Evolutionary conservation across 306 rosid genomes (phyloP), one percentile per base, ranked within the genome.

Genomic region (Leucaena leucocephala): DNA sequence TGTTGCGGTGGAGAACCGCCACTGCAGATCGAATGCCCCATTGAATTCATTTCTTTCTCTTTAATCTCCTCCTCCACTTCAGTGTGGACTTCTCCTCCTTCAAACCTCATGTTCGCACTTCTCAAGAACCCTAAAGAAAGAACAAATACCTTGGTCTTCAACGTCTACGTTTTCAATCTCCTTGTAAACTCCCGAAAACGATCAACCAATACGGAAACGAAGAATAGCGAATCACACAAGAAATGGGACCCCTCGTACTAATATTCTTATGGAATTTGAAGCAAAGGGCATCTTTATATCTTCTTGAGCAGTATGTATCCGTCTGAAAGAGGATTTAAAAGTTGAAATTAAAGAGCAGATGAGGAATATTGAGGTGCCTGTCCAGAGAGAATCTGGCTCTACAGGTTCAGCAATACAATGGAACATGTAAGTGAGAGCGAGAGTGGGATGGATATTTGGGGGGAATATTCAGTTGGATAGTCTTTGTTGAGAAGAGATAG

Each of bases 41-140:
- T 15, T 21, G 76, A 43, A 48, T 68, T 77, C 27, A 50, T 43
- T 75, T 81, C 80, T 66, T 59, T 65, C 45, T 65, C 67, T 38
- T 38, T 8, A 12, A 3, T 15, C 39, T 75, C 81, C n/a, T 22
- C 79, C 44, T 57, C 46, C 17, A 55, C 84, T 49, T 77, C 82
- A 78, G 74, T 22, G 36, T 82, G 82, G 71, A 74, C 58, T 75
- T 84, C 87, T 43, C 84, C 85, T 72, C 84, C 85, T 72, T 72
- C 57, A 4, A 84, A 55, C 81, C 84, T 81, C 90, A 87, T 87
- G 22, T 6, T 74, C 36, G 57, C 62, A 35, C 49, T 39, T 27
- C 49, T 71, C 54, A 33, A 83, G 59, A 64, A 36, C 76, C 76
- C 74, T 58, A 76, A 71, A 77, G 61, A 49, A 81, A 52, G 64